phyloP scores from a whole-genome alignment of 176 grass and related monocot species.

The Carex parvula region DNA sequence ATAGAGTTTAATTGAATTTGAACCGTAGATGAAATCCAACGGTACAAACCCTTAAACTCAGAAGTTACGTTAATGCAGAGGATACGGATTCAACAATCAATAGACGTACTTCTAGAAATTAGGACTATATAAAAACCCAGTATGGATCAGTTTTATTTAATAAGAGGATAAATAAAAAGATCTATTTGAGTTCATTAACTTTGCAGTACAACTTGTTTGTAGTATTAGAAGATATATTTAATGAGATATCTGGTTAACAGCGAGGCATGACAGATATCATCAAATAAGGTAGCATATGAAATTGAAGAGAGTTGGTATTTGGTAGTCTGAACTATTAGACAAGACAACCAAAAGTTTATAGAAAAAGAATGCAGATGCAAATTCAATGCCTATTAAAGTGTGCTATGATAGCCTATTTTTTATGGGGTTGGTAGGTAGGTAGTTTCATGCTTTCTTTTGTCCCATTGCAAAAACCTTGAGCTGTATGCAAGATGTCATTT shows the following conservation, averaged over 20 bases:
- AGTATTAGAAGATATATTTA: not conserved
- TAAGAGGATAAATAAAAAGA: not conserved
- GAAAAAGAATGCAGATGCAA: conserved; percentile 2
- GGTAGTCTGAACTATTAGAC: not conserved
- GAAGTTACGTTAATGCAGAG: too few species aligned
- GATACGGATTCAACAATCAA: not conserved
- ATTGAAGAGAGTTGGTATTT: not conserved
- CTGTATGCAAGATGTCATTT: conserved; percentile 4
- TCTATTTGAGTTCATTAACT: not conserved
- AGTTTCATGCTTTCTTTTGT: conserved; percentile 16
- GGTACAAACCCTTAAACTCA: too few species aligned
- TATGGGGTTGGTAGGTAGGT: conserved; percentile 22
- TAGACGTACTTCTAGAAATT: not conserved
- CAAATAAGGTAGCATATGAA: not conserved
- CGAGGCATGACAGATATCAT: not conserved
- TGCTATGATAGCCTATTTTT: not conserved
- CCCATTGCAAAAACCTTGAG: not conserved
- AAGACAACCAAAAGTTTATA: not conserved
- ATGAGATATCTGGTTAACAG: not conserved
- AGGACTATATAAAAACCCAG: not conserved
- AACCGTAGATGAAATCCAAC: too few species aligned
- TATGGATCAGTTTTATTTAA: not conserved
- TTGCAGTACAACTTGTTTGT: not conserved
- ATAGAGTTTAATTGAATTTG: too few species aligned
- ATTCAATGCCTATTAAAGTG: not conserved